Evolutionary conservation across 164 flowering plant species (phyloP), one percentile per base, ranked within the genome.

Genomic region (Annona squamosa): DNA sequence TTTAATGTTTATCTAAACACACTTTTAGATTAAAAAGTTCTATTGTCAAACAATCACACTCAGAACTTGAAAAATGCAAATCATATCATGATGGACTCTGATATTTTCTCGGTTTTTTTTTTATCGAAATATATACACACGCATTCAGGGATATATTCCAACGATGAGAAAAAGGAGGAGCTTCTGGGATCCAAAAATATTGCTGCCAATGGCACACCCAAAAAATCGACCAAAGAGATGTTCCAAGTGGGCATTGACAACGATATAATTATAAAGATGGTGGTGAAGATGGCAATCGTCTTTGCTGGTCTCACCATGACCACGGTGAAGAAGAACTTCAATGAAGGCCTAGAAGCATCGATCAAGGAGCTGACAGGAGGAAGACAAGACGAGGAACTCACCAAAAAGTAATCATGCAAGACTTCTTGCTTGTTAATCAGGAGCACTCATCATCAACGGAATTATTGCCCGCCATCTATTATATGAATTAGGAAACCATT

Each of bases 351-450:
- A 3, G 88, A 83, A 74, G 84, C 82, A 48, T 73, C 90, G 46
- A 82, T 88, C 61, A 87, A 88, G 73, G 87, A 86, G 67, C 85
- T 86, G 41, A 83, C 76, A 26, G 86, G 87, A 62, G 88, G 87
- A 10, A 63, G 70, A 69, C 85, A 81, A 79, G 77, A 87, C 57
- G 87, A 84, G 0, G 87, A 85, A 66, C 91, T 87, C 67, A 46
- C 79, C 44, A 84, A 76, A 61, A 83, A 75, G 93, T 88, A 77
- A 3, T 9, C 37, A 26, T 1, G 37, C 37, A 26, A 26, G 37
- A 26, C 37, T 26, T 26, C 37, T 26, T 26, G 37, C 37, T 26
- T 26, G 37, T 26, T 26, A 26, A 26, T 26, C 37, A 26, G 37
- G 37, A 26, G 37, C 0, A 26, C 37, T 26, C 37, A 26, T 26